A percentile compares a stretch with the other conserved stretches of the same genome.
phyloP scores from a whole-genome alignment of 768 basidiomycete species.

The Hypsizygus marmoreus region DNA sequence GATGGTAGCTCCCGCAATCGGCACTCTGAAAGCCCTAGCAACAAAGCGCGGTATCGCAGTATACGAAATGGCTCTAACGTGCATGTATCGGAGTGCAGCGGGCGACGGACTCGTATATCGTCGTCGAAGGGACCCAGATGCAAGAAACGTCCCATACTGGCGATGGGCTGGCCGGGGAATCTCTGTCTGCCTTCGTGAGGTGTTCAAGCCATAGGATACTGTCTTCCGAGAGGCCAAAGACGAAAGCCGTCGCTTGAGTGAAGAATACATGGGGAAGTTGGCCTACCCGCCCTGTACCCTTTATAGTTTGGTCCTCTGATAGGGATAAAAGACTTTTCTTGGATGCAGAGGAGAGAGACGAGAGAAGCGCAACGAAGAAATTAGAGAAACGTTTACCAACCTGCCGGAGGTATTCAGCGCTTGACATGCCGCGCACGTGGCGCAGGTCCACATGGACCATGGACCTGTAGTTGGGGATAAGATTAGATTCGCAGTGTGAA shows the following conservation, averaged over 20 bases:
- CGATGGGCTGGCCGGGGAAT: constrained; percentile 50
- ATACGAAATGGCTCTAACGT: constrained; percentile 80
- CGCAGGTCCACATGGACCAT: not conserved
- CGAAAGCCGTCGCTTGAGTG: constrained; percentile 17
- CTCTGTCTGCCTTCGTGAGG: constrained; percentile 35
- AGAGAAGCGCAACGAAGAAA: not conserved
- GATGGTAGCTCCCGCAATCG: constrained; percentile 84
- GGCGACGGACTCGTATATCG: constrained; percentile 46
- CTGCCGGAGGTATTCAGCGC: constrained; percentile 4
- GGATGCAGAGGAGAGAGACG: not conserved
- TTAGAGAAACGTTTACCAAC: not conserved
- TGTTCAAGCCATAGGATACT: constrained; percentile 54
- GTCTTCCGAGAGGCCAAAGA: constrained; percentile 39
- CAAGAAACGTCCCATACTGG: constrained; percentile 58
- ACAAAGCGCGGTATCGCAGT: constrained; percentile 88
- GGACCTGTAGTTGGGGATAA: constrained; percentile 9
- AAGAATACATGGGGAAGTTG: constrained; percentile 14
- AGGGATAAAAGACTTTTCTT: too few relatives aligned
- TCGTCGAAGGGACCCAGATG: constrained; percentile 53
- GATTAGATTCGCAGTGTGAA: constrained; percentile 18
- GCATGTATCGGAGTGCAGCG: constrained; percentile 59
- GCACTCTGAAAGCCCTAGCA: constrained; percentile 83
- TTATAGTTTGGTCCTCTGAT: too few relatives aligned
- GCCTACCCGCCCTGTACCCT: not conserved
- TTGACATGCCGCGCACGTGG: constrained; percentile 15